Evolutionary conservation across 75 land plant species (phyloP).

Genomic region (Larix kaempferi): DNA sequence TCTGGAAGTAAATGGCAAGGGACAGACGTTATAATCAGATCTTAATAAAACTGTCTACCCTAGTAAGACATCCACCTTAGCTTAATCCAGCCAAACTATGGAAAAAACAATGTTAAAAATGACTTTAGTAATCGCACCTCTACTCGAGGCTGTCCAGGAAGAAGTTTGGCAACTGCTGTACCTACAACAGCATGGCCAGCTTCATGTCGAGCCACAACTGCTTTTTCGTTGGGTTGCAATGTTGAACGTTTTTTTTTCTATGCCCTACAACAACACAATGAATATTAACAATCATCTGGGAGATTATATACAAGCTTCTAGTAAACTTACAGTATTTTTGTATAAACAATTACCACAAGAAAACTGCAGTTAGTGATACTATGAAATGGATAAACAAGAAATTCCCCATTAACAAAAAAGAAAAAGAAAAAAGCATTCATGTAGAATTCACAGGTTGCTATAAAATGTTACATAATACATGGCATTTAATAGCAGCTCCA

Average conservation of each 20-base stretch:
- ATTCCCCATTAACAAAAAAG: too few relatives aligned
- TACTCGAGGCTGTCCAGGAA: constrained; percentile 89
- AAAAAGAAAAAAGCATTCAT: background rate
- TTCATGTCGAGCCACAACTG: constrained; percentile 98
- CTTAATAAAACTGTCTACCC: background rate
- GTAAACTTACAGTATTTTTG: background rate
- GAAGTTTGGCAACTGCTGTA: constrained; percentile 94
- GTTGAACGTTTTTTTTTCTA: constrained; percentile 96
- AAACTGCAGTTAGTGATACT: background rate
- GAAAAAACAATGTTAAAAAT: background rate
- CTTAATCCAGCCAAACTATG: background rate
- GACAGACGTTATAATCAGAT: background rate
- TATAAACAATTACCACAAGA: background rate
- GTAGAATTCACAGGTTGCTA: background rate
- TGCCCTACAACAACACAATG: constrained; percentile 59
- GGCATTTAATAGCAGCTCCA: background rate
- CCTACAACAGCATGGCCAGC: constrained; percentile 99
- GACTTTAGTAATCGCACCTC: constrained; percentile 49
- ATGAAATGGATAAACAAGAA: too few relatives aligned
- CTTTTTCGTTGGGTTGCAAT: constrained; percentile 84
- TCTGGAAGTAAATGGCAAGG: constrained; percentile 45
- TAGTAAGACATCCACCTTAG: background rate
- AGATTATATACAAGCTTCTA: background rate
- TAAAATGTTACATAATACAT: background rate
- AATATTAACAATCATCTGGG: background rate